Base-by-base conservation (phyloP, 306 rosid species). In the Potentilla sterilis region DNA sequence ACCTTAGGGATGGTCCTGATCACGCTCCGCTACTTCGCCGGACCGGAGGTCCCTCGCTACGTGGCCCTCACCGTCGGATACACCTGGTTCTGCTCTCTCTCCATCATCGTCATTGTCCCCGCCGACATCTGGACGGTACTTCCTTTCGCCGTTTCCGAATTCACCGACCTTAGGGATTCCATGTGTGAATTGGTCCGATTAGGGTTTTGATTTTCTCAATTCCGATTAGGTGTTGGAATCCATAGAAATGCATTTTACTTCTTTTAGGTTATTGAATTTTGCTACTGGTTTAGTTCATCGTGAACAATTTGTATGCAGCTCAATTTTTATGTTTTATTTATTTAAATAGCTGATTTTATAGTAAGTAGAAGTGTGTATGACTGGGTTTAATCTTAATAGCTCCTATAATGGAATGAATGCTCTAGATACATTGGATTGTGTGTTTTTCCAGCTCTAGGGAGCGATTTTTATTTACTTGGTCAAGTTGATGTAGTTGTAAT, bases 71-170 rank as follows among this genome's bases (percentile, higher is more conserved):
- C 97, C 67, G 99, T 95, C 52, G 99, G 92, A 74, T 95, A 95
- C 73, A 85, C 99, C 71, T 92, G 99, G 99, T 89, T 95, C 78
- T 90, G 87, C 74, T 95, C 99, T 24, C 89, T 92, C 82, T 86
- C 99, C 88, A 87, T 95, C 86, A 95, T 95, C 87, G 82, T 90
- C 82, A 97, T 95, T 85, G 99, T 95, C 73, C 97, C 99, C 19
- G 97, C 99, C 44, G 99, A 95, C 48, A 92, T 95, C 76, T 95
- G 99, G 97, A 83, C 85, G 91, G 98, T 95, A 87, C 69, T n/a
- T 32, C 35, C 66, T 28, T 48, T 12, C 24, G 48, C 19, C 72
- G 11, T 47, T 21, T 34, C 7, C 69, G 34, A 58, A 28, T 59
- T 61, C 69, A 46, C 61, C 61, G 61, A 32, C 69, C 18, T 19